These are phyloP conservation scores for Chlamydomonas asymmetrica DNA, from an alignment of 139 green algal species.

Conservation along the genomic window DNA sequence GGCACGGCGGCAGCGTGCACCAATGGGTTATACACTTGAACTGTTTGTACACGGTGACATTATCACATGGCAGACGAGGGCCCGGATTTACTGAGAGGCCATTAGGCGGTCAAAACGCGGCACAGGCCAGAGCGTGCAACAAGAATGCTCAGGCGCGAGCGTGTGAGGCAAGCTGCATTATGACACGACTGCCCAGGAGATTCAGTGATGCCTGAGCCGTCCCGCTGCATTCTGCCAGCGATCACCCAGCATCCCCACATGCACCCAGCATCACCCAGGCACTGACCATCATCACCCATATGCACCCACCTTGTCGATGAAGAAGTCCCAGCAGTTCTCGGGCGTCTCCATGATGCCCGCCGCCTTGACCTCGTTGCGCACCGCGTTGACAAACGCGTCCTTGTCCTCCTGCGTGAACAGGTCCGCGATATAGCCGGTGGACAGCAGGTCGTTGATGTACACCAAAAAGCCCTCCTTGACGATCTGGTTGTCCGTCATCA, in stretches of 20 bases:
- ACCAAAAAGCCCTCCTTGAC: slow-evolving; percentile 89
- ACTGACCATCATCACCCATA: background rate
- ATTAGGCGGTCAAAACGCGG: too few species aligned
- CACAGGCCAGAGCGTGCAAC: too few species aligned
- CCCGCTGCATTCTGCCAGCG: background rate
- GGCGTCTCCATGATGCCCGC: slow-evolving; percentile 78
- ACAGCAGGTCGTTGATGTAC: slow-evolving; percentile 91
- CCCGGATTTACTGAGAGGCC: too few species aligned
- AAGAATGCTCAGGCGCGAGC: too few species aligned
- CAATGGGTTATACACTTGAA: too few species aligned
- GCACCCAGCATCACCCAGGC: too few species aligned
- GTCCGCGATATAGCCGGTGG: slow-evolving; percentile 78
- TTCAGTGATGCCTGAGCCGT: too few species aligned
- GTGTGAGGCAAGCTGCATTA: too few species aligned
- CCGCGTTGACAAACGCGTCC: slow-evolving; percentile 78
- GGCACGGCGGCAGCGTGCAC: too few species aligned
- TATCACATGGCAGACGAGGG: too few species aligned
- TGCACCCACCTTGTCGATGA: slow-evolving; percentile 79
- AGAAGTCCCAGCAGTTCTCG: slow-evolving; percentile 88
- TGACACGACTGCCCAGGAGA: too few species aligned
- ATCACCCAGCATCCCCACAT: background rate
- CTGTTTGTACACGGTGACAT: too few species aligned
- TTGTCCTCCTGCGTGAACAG: slow-evolving; percentile 82
- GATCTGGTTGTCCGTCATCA: slow-evolving; percentile 91
- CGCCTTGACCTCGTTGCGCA: slow-evolving; percentile 85